Conservation (phyloP, 2,329 filamentous ascomycete species). For the Fusarium sp. region DNA sequence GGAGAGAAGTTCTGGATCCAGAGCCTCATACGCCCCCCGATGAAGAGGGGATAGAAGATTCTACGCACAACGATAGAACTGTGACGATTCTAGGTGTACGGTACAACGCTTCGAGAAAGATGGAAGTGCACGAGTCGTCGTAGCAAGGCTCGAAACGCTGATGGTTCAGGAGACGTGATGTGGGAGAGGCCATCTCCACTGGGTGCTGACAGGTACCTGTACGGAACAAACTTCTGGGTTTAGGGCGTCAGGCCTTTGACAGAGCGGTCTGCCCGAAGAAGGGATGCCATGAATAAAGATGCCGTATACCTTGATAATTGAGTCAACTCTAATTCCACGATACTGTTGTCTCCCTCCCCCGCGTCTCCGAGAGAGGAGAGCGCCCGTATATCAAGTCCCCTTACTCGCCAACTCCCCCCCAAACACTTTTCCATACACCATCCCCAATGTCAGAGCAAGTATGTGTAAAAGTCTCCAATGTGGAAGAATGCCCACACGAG, state of each 20-base stretch:
- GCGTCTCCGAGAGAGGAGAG: background rate
- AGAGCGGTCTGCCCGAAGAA: background rate
- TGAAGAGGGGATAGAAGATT: background rate
- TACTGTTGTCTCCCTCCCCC: background rate
- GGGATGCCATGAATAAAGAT: background rate
- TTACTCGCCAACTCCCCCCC: background rate
- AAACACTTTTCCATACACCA: background rate
- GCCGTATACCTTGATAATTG: background rate
- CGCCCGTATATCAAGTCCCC: background rate
- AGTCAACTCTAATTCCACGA: background rate
- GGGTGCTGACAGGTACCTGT: background rate
- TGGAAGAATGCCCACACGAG: background rate
- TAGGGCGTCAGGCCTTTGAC: background rate
- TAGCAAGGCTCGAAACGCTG: background rate
- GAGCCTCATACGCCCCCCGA: background rate
- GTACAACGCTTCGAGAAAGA: background rate
- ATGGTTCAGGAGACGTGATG: background rate
- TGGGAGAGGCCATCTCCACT: background rate
- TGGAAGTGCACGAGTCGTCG: background rate
- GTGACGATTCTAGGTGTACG: background rate
- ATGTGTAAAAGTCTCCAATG: background rate
- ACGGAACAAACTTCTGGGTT: background rate
- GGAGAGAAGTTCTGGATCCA: background rate
- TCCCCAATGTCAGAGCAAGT: background rate
- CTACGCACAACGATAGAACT: background rate